Percentiles rank a stretch among this genome's conserved stretches.
Evolutionary conservation across 1,284 basidiomycete species (phyloP).

Genomic region (Ceratobasidium sp.): DNA sequence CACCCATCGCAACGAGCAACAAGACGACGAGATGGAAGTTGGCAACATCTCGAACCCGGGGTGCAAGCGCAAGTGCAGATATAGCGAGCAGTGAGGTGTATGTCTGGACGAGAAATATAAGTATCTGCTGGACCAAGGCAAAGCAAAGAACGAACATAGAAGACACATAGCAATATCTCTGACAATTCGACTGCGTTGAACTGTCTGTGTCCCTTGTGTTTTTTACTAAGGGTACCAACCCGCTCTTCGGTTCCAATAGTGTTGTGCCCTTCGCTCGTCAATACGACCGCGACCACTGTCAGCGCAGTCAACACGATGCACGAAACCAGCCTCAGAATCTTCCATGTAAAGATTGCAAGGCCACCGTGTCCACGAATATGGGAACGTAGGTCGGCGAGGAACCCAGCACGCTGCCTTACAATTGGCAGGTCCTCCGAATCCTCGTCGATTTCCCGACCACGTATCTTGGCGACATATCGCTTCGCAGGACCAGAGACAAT

Average conservation of each 20-base stretch:
- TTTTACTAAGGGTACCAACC: conserved; percentile 23
- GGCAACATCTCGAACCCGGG: conserved; percentile 12
- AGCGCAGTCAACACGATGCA: conserved; percentile 35
- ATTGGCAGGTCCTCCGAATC: neutral
- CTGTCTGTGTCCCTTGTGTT: conserved; percentile 35
- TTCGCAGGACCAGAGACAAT: conserved; percentile 9
- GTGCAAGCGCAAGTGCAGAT: conserved; percentile 20
- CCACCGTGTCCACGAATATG: conserved; percentile 35
- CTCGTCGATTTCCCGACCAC: neutral
- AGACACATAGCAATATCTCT: conserved; percentile 41
- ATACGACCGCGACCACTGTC: conserved; percentile 31
- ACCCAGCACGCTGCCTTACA: conserved; percentile 21
- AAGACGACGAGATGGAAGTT: conserved; percentile 52
- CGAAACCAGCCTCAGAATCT: conserved; percentile 27
- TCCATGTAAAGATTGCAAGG: conserved; percentile 27
- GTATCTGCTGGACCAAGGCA: neutral
- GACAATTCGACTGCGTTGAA: conserved; percentile 41
- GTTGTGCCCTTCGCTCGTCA: conserved; percentile 16
- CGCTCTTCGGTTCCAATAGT: conserved; percentile 5
- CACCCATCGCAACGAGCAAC: conserved; percentile 52
- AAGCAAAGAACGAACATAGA: conserved; percentile 37
- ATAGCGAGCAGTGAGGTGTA: conserved; percentile 46
- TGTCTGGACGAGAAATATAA: conserved; percentile 39
- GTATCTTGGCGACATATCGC: too few relatives aligned
- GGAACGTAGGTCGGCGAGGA: conserved; percentile 19